These are phyloP conservation scores for Lactarius hatsudake DNA, from an alignment of 768 basidiomycete species.

Conservation along the genomic window DNA sequence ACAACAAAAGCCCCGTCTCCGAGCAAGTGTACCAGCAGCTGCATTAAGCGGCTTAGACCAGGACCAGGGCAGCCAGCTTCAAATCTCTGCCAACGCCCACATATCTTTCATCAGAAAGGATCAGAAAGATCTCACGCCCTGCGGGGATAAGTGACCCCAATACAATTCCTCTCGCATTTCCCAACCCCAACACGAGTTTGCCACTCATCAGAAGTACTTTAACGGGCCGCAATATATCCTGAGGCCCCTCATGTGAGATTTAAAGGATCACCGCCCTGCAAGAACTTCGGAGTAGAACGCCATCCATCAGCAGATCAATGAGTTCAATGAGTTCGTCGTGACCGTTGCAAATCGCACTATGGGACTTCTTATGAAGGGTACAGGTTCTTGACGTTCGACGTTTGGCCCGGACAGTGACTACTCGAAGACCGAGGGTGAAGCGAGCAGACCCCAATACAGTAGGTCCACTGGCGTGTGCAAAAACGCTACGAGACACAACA, in stretches of 20 bases:
- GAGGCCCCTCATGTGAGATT: neutral
- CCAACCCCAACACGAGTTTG: neutral
- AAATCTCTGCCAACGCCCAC: neutral
- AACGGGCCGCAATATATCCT: neutral
- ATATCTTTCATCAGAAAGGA: neutral
- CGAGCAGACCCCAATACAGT: neutral
- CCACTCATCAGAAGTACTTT: neutral
- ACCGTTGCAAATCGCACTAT: neutral
- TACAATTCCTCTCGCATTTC: neutral
- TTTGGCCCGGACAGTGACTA: neutral
- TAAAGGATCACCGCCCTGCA: neutral
- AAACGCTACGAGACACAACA: neutral
- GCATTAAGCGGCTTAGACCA: neutral
- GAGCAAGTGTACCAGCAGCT: neutral
- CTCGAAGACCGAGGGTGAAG: neutral
- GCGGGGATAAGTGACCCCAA: neutral
- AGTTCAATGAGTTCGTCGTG: neutral
- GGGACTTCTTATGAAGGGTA: neutral
- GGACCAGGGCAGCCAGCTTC: neutral
- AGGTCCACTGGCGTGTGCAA: neutral
- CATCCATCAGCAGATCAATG: neutral
- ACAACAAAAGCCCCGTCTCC: neutral
- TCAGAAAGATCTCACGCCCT: neutral
- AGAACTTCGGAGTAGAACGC: neutral
- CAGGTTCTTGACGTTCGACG: neutral